Evolutionary conservation across 768 basidiomycete species (phyloP).

Genomic region (Lentinula guzmanii): DNA sequence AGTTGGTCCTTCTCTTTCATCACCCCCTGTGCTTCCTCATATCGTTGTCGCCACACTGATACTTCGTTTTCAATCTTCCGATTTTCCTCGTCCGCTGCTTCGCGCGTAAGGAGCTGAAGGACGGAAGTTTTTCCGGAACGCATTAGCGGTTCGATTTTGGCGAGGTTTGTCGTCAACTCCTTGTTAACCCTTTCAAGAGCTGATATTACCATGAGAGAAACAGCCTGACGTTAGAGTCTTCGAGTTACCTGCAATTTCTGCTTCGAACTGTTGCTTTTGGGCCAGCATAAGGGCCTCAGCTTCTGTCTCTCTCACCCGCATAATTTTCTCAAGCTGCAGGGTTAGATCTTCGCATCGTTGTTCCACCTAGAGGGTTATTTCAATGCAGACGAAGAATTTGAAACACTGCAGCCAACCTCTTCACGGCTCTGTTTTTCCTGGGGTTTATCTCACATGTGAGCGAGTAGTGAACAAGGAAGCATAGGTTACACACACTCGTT

Average conservation of each 20-base stretch:
- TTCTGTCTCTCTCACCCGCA: slow-evolving; percentile 56
- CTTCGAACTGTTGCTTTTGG: slow-evolving; percentile 44
- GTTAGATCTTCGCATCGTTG: slow-evolving; percentile 41
- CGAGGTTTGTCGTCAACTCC: slow-evolving; percentile 48
- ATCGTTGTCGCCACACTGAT: slow-evolving; percentile 30
- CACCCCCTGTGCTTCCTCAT: slow-evolving; percentile 35
- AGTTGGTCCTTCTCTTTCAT: slow-evolving; percentile 38
- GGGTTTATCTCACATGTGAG: neutral
- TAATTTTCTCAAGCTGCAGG: slow-evolving; percentile 53
- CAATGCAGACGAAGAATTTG: neutral
- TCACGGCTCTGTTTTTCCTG: slow-evolving; percentile 11
- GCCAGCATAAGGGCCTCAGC: slow-evolving; percentile 50
- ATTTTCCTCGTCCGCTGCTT: slow-evolving; percentile 68
- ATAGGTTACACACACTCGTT: neutral
- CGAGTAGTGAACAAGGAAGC: neutral
- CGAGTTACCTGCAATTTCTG: slow-evolving; percentile 42
- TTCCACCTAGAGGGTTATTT: slow-evolving; percentile 25
- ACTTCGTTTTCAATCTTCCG: slow-evolving; percentile 44
- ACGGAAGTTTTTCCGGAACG: slow-evolving; percentile 42
- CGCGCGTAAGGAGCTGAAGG: slow-evolving; percentile 66
- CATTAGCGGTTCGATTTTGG: slow-evolving; percentile 49
- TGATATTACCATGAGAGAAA: slow-evolving; percentile 19
- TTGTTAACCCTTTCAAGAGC: slow-evolving; percentile 53
- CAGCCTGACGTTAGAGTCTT: neutral
- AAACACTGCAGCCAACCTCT: neutral